Base-by-base conservation (phyloP, 192 early-diverging fungal species). In the Mortierella hygrophila region DNA sequence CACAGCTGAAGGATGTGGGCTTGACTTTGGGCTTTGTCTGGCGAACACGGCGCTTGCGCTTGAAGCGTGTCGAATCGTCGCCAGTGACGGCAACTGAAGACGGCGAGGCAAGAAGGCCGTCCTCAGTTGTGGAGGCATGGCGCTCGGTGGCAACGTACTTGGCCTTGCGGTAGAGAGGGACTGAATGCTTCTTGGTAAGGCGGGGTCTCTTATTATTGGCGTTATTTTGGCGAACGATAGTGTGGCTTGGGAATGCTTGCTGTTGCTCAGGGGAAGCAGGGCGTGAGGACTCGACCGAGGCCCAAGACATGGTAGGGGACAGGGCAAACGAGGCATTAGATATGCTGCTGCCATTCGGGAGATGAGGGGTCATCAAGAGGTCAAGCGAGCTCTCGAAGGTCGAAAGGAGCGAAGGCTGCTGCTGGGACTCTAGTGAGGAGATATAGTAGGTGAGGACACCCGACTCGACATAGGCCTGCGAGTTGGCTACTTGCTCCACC, bases 21-120 rank as follows among this genome's bases (percentile, higher is more conserved):
- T 81, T 86, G 52, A 52, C n/a, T 76, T 81, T 86, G 72, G 40
- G n/a, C 72, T 86, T 86, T 35, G 74, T 57, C 68, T 83, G 82
- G 38, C 82, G 82, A 7, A 49, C 40, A 10, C 65, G 70, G 26
- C 72, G 68, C 76, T 78, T 80, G 68, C 78, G 74, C 55, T 68
- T 86, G n/a, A 35, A 29, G 1, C 69, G 63, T 0, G 26, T 32
- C 10, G 26, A 32, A 15, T 32, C 60, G 11, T 15, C 60, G 7
- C 26, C 42, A 44, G 20, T 60, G 23, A 35, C 26, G 35, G 52
- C 23, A 0, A 13, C 8, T 10, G 68, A 5, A 0, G 73, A 49
- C 3, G 57, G 1, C 0, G 77, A 63, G 6, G 46, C 29, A 9
- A 18, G 29, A n/a, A 6, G 41, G 8, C 20, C 69, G 6, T 46